Base-by-base conservation (phyloP, 2,329 filamentous ascomycete genomes). In the Sclerotinia trifoliorum region DNA sequence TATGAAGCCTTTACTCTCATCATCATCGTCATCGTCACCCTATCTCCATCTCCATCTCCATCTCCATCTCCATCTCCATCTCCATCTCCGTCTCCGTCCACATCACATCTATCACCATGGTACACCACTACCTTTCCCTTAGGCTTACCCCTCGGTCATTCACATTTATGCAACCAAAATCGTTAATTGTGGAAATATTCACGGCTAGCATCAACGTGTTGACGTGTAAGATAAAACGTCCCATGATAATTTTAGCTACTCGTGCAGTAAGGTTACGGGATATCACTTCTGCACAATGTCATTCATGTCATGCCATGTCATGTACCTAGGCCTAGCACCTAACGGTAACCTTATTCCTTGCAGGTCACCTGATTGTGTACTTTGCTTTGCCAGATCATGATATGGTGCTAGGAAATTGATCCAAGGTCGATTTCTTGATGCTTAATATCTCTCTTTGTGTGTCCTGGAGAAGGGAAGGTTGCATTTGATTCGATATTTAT, bases 231-330 rank as follows among this genome's bases (percentile, higher is more conserved):
- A 8, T 15, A 44, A 26, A 55, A 55, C n/a, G n/a, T 55, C 29
- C 19, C 57, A n/a, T 48, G 57, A 61, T 61, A 61, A 48, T 48
- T 61, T 61, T 61, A 61, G 57, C 42, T 48, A 13, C 24, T 48
- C 24, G 10, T 39, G 56, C 56, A 60, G 42, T 19, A 52, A 24
- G 5, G 11, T 7, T 32, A 39, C 35, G 35, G 35, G 11, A 39
- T 39, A 6, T 35, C 7, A 32, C 54, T 56, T 56, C 19, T 56
- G 54, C 54, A 56, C 54, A 56, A n/a, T 56, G 11, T 56, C 54
- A 55, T 55, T 56, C 29, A 56, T n/a, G n/a, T n/a, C n/a, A n/a
- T n/a, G n/a, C n/a, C n/a, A n/a, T n/a, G n/a, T n/a, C n/a, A n/a
- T 35, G 29, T n/a, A 21, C 32, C 29, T 15, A 19, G 19, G 35